phyloP scores from a whole-genome alignment of 139 green algal genomes.

The Chlorella sp. region DNA sequence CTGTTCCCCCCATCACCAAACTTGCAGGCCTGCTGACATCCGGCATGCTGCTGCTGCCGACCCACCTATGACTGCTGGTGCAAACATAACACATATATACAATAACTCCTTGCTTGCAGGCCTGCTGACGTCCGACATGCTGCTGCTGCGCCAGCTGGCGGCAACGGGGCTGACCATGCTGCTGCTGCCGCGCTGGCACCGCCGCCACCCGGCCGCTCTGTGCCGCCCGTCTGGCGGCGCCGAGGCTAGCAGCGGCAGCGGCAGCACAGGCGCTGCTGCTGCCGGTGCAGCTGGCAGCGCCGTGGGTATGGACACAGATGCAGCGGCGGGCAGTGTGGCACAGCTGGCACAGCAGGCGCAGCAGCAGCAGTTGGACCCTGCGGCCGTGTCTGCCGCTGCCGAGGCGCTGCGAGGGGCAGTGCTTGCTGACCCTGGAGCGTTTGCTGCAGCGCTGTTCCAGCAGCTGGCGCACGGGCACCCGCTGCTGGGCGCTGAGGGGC shows the following conservation, averaged over 20 bases:
- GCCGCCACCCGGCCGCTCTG: not conserved
- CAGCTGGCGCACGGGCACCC: slow-evolving; percentile 63
- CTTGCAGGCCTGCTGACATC: no score
- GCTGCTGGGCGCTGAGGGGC: slow-evolving; percentile 13
- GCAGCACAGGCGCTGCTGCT: not conserved
- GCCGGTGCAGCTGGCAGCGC: not conserved
- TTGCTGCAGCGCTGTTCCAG: slow-evolving; percentile 23
- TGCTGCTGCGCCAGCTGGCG: slow-evolving; percentile 61
- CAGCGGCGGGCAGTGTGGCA: not conserved
- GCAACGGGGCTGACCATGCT: slow-evolving; percentile 15
- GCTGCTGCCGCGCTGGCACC: slow-evolving; percentile 25
- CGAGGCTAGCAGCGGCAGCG: no score
- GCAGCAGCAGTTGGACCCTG: not conserved
- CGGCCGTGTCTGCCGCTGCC: slow-evolving; percentile 8
- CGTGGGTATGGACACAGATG: not conserved
- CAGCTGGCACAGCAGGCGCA: not conserved
- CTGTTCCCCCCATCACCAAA: no score
- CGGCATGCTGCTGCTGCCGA: no score
- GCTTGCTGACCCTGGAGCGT: not conserved
- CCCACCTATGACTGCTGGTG: no score
- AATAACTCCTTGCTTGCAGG: no score
- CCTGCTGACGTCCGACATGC: slow-evolving; percentile 51
- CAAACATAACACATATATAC: no score
- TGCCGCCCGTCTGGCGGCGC: not conserved
- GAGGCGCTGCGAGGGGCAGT: not conserved